These are phyloP conservation scores for Themeda triandra DNA, from an alignment of 176 grass and related monocot genomes.

Conservation along the genomic window DNA sequence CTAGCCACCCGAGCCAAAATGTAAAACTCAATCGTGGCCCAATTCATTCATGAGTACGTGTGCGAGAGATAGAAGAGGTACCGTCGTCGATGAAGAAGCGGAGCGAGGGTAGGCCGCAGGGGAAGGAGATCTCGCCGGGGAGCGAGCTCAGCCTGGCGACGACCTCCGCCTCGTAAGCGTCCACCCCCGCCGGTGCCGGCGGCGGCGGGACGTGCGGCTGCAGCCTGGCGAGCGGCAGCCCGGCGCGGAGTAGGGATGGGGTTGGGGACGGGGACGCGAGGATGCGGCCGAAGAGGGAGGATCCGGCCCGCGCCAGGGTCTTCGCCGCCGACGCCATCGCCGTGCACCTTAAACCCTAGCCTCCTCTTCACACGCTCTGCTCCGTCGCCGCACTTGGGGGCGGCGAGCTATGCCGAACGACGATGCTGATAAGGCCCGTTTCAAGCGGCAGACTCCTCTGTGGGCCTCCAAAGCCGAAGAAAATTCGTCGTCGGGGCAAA, in stretches of 20 bases:
- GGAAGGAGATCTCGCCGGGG: constrained; percentile 50
- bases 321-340: constrained; percentile 59
- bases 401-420: neutral
- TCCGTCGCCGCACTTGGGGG: neutral
- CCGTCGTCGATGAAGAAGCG: constrained; percentile 82
- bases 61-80: neutral
- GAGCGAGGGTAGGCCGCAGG: constrained; percentile 74
- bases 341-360: constrained; percentile 59
- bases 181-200: neutral
- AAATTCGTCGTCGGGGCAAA: neutral
- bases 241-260: constrained; percentile 11
- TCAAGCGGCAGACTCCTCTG: neutral
- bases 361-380: neutral
- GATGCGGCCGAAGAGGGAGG: constrained; percentile 63
- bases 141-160: constrained; percentile 44
- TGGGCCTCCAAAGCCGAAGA: neutral
- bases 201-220: constrained; percentile 26
- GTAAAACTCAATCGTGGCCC: neutral
- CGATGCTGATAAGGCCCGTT: neutral
- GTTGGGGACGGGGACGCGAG: constrained; percentile 22
- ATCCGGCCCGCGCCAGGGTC: constrained; percentile 59
- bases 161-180: constrained; percentile 39
- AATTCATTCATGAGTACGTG: neutral
- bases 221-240: constrained; percentile 39
- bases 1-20: neutral